Evolutionary conservation across 306 rosid species (phyloP), one percentile per base, ranked within the genome.

Genomic region (Vigna trinervia): DNA sequence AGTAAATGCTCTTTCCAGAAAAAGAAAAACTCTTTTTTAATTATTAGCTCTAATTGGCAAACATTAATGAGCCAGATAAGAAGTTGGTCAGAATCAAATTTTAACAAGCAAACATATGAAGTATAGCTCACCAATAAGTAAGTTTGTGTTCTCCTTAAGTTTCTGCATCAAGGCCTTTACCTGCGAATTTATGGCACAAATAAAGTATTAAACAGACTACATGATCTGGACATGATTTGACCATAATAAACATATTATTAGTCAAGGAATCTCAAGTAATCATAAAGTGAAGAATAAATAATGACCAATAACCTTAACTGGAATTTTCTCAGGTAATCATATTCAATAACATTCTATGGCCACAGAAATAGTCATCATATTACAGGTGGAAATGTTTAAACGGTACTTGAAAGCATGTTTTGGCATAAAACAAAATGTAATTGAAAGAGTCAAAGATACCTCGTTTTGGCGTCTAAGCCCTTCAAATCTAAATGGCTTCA

Each of bases 401-500:
- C 47, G 17, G 26, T 36, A 60, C 38, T 20, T 71, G 58, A 13
- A 54, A 54, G 76, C 50, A 59, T 54, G 53, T 46, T 47, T 46
- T 22, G 68, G 28, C 28, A 26, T 15, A 28, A 52, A 23, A 26
- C 17, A 48, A 50, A 72, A 58, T 72, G 53, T 45, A 20, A 56
- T 60, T 47, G 63, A 20, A 61, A 82, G 69, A 28, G 12, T 36
- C 26, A 32, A 53, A 52, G 62, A 62, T 86, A 95, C 98, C 98
- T 95, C 98, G 79, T 88, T 88, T 70, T 83, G 91, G 53, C 98
- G 93, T 85, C 90, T 85, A 80, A 83, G 80, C 38, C 98, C 98
- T 89, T 95, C 98, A 75, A 95, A 95, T 87, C 88, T 88, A 86
- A 95, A 95, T 56, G 98, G 97, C 85, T 92, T 90, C 82, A 95